These are phyloP conservation scores for Annulohypoxylon truncatum DNA, from an alignment of 2,329 filamentous ascomycete species.

Conservation along the genomic window DNA sequence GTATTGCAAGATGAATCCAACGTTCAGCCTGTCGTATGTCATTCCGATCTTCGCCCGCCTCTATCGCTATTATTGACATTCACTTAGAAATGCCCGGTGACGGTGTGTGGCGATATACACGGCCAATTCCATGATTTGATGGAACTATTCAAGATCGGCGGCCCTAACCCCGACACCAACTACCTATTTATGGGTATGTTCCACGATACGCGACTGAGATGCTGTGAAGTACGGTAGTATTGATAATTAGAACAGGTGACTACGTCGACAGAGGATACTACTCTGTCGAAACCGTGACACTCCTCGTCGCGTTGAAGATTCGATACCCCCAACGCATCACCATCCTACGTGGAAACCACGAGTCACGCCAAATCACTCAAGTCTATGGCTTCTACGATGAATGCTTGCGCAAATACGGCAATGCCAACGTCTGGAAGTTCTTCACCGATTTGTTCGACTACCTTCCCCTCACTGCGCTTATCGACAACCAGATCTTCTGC, in stretches of 20 bases:
- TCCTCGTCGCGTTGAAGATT: slow-evolving; percentile 96
- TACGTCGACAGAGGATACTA: slow-evolving; percentile 99
- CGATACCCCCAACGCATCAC: slow-evolving; percentile 98
- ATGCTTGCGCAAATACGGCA: slow-evolving; percentile 98
- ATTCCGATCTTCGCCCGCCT: neutral
- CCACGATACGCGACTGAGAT: neutral
- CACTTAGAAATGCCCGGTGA: slow-evolving; percentile 92
- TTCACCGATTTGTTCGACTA: slow-evolving; percentile 99
- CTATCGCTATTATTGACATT: slow-evolving; percentile 23
- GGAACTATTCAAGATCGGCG: slow-evolving; percentile 99
- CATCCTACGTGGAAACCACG: slow-evolving; percentile 98
- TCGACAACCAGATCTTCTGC: slow-evolving; percentile 99
- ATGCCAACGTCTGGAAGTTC: slow-evolving; percentile 99
- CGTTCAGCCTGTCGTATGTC: slow-evolving; percentile 93
- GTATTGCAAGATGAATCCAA: slow-evolving; percentile 98
- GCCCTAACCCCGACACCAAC: slow-evolving; percentile 97
- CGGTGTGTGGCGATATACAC: slow-evolving; percentile 98
- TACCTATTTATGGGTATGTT: slow-evolving; percentile 96
- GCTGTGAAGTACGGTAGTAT: neutral
- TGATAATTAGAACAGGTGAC: slow-evolving; percentile 71
- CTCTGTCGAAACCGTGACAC: slow-evolving; percentile 96
- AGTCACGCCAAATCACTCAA: slow-evolving; percentile 98
- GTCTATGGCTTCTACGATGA: slow-evolving; percentile 99
- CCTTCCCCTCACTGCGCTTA: slow-evolving; percentile 94
- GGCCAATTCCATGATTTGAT: slow-evolving; percentile 99